Conservation (phyloP, 306 rosid species). For the Pachyrhizus erosus region DNA sequence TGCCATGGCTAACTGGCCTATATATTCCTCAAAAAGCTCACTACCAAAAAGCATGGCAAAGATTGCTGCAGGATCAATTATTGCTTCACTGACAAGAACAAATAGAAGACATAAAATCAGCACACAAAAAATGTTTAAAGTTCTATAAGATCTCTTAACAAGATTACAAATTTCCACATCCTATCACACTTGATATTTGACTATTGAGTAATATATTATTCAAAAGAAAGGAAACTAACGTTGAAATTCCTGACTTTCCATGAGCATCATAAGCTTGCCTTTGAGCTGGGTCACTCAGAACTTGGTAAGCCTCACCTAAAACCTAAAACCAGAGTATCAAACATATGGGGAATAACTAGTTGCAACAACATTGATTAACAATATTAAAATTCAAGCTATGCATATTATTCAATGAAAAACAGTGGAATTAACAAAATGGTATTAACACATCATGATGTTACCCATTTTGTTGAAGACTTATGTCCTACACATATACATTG, state of each 20-base stretch:
- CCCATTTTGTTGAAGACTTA: conserved; percentile 14
- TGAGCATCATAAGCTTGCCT: conserved; percentile 88
- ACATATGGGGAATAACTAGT: conserved; percentile 24
- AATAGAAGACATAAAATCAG: conserved; percentile 36
- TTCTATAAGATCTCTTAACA: background rate
- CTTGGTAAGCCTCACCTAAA: conserved; percentile 98
- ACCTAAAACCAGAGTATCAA: conserved; percentile 62
- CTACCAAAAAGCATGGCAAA: conserved; percentile 99
- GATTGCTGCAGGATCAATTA: conserved; percentile 98
- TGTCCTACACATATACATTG: background rate
- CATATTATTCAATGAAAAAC: background rate
- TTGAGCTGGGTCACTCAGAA: conserved; percentile 84
- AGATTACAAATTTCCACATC: conserved; percentile 19
- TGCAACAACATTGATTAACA: conserved; percentile 9
- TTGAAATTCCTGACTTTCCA: conserved; percentile 95
- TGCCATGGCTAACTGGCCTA: conserved; percentile 98
- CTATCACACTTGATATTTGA: conserved; percentile 29
- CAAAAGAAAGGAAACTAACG: conserved; percentile 61
- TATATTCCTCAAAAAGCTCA: conserved; percentile 98
- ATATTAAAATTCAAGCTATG: conserved; percentile 11
- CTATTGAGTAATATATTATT: background rate
- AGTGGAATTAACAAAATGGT: background rate
- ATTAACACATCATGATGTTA: conserved; percentile 6
- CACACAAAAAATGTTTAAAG: conserved; percentile 15
- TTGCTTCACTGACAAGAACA: conserved; percentile 72